A percentile compares a stretch with the other conserved stretches of the same genome.
Conservation (phyloP, 371 early-diverging fungal genomes). For the Gilbertella persicaria region DNA sequence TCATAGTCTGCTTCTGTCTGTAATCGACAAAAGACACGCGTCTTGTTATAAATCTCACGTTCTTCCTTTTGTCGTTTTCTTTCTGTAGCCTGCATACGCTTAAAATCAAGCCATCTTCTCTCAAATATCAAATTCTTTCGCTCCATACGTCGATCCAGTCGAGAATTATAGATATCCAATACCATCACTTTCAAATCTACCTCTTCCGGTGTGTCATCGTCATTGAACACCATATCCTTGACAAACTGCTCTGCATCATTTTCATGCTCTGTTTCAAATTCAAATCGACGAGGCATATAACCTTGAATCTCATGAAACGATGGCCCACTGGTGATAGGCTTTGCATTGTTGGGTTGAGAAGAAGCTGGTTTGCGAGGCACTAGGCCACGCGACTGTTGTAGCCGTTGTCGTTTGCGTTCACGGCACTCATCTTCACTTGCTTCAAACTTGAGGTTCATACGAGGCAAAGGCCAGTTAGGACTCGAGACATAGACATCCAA, state of each 20-base stretch:
- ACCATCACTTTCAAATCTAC: conserved; percentile 89
- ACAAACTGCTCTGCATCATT: conserved; percentile 95
- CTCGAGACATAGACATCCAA: conserved; percentile 79
- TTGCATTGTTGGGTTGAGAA: conserved; percentile 31
- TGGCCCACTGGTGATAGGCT: conserved; percentile 84
- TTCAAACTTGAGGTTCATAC: conserved; percentile 51
- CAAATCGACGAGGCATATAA: conserved; percentile 97
- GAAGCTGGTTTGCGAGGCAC: conserved; percentile 35
- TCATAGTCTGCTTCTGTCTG: conserved; percentile 86
- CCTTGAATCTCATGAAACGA: conserved; percentile 95
- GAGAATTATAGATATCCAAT: conserved; percentile 90
- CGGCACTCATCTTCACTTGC: conserved; percentile 41
- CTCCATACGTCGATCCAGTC: conserved; percentile 82
- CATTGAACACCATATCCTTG: conserved; percentile 91
- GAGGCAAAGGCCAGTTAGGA: conserved; percentile 80
- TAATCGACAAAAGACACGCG: conserved; percentile 88
- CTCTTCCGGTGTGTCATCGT: conserved; percentile 87
- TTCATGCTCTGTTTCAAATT: conserved; percentile 97
- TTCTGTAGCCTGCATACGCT: conserved; percentile 77
- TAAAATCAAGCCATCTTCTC: conserved; percentile 83
- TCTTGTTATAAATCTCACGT: conserved; percentile 73
- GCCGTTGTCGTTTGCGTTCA: conserved; percentile 40
- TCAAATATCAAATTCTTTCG: conserved; percentile 89
- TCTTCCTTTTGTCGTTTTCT: conserved; percentile 85
- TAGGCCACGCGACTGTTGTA: conserved; percentile 44